phyloP scores from a whole-genome alignment of 805 yeast genomes.

The Lachancea kluyveri region DNA sequence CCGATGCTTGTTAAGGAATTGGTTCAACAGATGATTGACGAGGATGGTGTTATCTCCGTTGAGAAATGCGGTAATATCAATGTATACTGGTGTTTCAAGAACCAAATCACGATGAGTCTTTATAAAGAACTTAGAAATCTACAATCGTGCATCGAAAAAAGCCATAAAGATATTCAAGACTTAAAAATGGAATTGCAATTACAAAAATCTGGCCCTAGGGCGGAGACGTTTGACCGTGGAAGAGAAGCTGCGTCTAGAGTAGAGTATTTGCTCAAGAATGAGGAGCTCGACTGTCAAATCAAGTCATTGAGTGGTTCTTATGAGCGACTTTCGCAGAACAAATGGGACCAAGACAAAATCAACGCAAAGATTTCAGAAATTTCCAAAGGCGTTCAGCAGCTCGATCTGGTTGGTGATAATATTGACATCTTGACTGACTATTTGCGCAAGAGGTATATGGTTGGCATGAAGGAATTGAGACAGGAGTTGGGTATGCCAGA shows the following conservation, averaged over 20 bases:
- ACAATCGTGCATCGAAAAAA: constrained; percentile 10
- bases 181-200: constrained; percentile 9
- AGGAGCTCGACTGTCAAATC: constrained; percentile 8
- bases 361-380: constrained; percentile 8
- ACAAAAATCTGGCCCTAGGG: constrained; percentile 1
- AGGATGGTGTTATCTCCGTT: constrained; percentile 38
- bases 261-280: constrained; percentile 9
- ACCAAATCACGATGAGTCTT: constrained; percentile 11
- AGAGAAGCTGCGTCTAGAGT: constrained; percentile 10
- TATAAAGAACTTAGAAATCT: constrained; percentile 10
- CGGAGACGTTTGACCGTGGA: constrained; percentile 9
- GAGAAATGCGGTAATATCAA: constrained; percentile 53
- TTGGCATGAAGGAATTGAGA: constrained; percentile 28
- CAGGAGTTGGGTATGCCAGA: constrained; percentile 40
- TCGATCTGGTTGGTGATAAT: constrained; percentile 32
- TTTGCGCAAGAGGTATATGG: constrained; percentile 28
- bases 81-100: constrained; percentile 44
- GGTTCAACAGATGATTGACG: constrained; percentile 42
- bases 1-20: constrained; percentile 50
- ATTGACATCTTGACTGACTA: constrained; percentile 36
- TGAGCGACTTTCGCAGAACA: constrained; percentile 13
- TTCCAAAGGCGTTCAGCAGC: constrained; percentile 7
- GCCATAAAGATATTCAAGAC: constrained; percentile 8
- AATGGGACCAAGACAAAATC: constrained; percentile 20
- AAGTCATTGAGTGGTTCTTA: constrained; percentile 5